A percentile compares a stretch with the other conserved stretches of the same genome.
These are phyloP conservation scores for sorghum (Sorghum bicolor) DNA, from an alignment of 176 grass and related monocot genomes.

Conservation along the genomic window Sorghum_bicolor_NCBIv3 NC_012873.2:57156001-57156500, in stretches of 20 bases:
- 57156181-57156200: slow-evolving; percentile 30
- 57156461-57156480: not conserved
- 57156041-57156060: slow-evolving; percentile 37
- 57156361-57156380: not conserved
- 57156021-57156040: not conserved
- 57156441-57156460: not conserved
- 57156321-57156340: slow-evolving; percentile 34
- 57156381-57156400: not conserved
- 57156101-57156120: not conserved
- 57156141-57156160: slow-evolving; percentile 29
- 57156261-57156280: not conserved
- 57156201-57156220: slow-evolving; percentile 28
- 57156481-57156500: not conserved
- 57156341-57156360: slow-evolving; percentile 27
- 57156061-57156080: slow-evolving; percentile 35
- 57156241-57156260: slow-evolving; percentile 36
- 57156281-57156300: not conserved
- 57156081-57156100: slow-evolving; percentile 25
- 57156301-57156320: slow-evolving; percentile 20
- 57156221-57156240: not conserved
- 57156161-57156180: slow-evolving; percentile 43
- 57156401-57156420: not conserved
- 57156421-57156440: not conserved
- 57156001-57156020: slow-evolving; percentile 18
- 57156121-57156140: slow-evolving; percentile 45